Percentiles rank a stretch among this genome's conserved stretches.
Conservation (phyloP, 148 eudicot species). For the Rhododendron williamsianum region DNA sequence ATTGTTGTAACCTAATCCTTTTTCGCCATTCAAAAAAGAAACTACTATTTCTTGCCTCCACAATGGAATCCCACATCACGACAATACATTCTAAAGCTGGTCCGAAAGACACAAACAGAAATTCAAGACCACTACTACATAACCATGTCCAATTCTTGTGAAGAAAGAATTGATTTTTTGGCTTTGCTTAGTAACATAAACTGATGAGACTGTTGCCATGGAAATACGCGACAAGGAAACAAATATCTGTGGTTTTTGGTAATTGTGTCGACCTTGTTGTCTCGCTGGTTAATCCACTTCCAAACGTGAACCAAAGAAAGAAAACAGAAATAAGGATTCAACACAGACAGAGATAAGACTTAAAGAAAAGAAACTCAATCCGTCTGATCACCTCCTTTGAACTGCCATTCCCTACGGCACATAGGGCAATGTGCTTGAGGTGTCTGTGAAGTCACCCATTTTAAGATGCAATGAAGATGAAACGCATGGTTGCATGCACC, state of each 20-base stretch:
- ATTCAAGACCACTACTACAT: not conserved
- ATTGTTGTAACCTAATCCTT: not conserved
- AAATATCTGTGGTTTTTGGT: not conserved
- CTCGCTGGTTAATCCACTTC: not conserved
- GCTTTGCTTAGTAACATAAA: not conserved
- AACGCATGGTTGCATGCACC: conserved; percentile 97
- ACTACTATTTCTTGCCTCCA: not conserved
- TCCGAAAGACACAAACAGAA: not conserved
- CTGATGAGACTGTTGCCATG: not conserved
- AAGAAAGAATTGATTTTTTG: not conserved
- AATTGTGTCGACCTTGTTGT: not conserved
- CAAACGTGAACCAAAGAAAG: not conserved
- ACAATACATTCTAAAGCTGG: not conserved
- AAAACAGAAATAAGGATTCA: not conserved
- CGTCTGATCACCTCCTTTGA: conserved; percentile 40
- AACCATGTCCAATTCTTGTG: not conserved
- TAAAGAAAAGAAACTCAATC: not conserved
- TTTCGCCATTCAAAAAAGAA: too few species aligned
- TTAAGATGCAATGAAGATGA: conserved; percentile 96
- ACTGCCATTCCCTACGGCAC: conserved; percentile 94
- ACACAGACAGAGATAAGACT: not conserved
- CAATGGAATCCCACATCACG: not conserved
- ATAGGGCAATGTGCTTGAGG: conserved; percentile 91
- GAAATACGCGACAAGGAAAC: not conserved
- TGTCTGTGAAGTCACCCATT: conserved; percentile 91